These are phyloP conservation scores for Chlorella sorokiniana DNA, from an alignment of 139 green algal genomes.

Conservation along the genomic window DNA sequence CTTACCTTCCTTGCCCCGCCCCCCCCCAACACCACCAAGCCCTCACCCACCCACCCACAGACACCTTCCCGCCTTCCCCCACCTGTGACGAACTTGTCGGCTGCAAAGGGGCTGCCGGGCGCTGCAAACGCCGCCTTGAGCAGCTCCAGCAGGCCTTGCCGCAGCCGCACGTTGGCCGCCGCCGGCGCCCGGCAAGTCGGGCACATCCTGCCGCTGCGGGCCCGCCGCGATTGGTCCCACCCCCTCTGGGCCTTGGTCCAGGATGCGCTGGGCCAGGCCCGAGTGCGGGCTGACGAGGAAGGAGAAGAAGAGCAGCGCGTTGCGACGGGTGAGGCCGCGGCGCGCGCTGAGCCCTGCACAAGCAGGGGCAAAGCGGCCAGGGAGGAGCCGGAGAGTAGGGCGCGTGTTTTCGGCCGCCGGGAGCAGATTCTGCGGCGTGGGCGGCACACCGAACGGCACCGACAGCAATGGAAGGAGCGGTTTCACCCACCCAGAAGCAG, in stretches of 20 bases:
- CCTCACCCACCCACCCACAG: no score
- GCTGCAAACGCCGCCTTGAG: conserved; percentile 32
- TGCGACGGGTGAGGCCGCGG: conserved; percentile 23
- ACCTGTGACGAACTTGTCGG: conserved; percentile 39
- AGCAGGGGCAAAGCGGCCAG: neutral
- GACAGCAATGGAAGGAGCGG: neutral
- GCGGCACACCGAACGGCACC: neutral
- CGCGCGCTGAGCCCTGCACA: conserved; percentile 9
- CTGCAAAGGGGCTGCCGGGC: conserved; percentile 45
- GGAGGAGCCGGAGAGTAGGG: neutral
- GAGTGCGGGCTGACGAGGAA: conserved; percentile 38
- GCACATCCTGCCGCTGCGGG: neutral
- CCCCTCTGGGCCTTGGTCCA: conserved; percentile 6
- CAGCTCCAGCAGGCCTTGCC: conserved; percentile 37
- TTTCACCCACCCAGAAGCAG: conserved; percentile 19
- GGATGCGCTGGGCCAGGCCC: conserved; percentile 21
- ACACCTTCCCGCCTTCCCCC: no score
- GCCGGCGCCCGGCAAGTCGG: no score
- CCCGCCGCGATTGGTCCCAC: neutral
- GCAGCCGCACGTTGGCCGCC: conserved; percentile 8
- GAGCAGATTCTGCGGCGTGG: no score
- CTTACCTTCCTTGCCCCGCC: no score
- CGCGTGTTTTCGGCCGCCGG: no score
- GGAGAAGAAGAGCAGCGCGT: conserved; percentile 34
- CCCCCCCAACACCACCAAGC: neutral